These are phyloP conservation scores for Colletotrichum sp. DNA, from an alignment of 2,329 filamentous ascomycete species.

Conservation along the genomic window DNA sequence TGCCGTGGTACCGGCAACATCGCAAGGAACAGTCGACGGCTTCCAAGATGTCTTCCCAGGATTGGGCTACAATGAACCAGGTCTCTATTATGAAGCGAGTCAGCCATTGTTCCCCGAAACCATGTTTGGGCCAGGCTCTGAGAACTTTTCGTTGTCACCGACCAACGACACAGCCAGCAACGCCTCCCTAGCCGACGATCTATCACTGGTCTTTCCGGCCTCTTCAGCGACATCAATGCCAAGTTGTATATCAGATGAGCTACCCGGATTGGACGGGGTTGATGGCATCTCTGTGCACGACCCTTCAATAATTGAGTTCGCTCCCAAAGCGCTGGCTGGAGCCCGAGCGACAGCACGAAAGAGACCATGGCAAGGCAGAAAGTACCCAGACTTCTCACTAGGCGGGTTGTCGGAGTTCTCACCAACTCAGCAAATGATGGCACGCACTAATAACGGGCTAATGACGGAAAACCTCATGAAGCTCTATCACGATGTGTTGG, in stretches of 20 bases:
- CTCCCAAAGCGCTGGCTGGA: no score
- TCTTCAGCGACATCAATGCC: neutral
- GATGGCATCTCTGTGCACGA: neutral
- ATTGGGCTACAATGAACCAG: neutral
- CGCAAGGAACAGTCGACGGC: neutral
- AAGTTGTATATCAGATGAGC: neutral
- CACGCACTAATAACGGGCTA: constrained; percentile 33
- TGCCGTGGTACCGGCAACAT: neutral
- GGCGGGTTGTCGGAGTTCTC: constrained; percentile 15
- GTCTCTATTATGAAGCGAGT: neutral
- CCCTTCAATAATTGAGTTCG: neutral
- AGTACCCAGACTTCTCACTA: neutral
- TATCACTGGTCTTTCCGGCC: neutral
- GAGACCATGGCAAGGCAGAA: neutral
- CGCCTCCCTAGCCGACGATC: neutral
- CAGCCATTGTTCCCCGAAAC: neutral
- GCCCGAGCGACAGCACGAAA: neutral
- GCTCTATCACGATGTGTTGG: constrained; percentile 59
- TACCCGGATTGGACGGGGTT: neutral
- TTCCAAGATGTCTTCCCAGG: neutral
- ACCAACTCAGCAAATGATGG: constrained; percentile 26
- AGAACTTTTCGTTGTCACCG: neutral
- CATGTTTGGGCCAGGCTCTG: neutral
- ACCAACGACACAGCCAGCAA: neutral
- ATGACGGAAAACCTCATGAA: constrained; percentile 49